These are phyloP conservation scores for Xylaria intraflava DNA, from an alignment of 495 filamentous ascomycete species.

Conservation along the genomic window DNA sequence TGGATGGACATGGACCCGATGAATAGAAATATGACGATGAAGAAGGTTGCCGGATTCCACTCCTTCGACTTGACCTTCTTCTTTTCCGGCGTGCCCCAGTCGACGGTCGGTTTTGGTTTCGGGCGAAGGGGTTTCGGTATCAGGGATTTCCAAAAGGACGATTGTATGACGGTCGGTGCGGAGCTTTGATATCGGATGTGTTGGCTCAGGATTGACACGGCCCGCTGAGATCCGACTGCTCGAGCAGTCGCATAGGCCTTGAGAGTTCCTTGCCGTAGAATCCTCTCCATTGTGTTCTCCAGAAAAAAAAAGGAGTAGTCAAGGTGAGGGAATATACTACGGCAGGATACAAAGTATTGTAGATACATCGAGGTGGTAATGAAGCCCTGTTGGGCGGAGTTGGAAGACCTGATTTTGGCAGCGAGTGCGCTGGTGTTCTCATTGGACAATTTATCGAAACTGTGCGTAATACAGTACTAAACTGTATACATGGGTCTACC, in stretches of 20 bases:
- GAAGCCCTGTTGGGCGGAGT: too few relatives aligned
- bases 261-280: constrained; percentile 11
- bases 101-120: constrained; percentile 7
- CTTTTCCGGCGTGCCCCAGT: constrained; percentile 11
- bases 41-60: constrained; percentile 93
- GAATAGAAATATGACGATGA: constrained; percentile 81
- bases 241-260: constrained; percentile 4
- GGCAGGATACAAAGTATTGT: too few relatives aligned
- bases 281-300: constrained; percentile 13
- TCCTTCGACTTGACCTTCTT: constrained; percentile 49
- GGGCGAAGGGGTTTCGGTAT: constrained; percentile 47
- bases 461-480: too few relatives aligned
- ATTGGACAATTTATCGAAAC: too few relatives aligned
- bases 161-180: constrained; percentile 52
- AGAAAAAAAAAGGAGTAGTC: too few relatives aligned
- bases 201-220: neutral
- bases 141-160: constrained; percentile 64
- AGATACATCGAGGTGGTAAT: too few relatives aligned
- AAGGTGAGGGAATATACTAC: too few relatives aligned
- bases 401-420: too few relatives aligned
- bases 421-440: too few relatives aligned
- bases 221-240: neutral
- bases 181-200: constrained; percentile 21
- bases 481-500: too few relatives aligned
- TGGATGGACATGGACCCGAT: constrained; percentile 94